phyloP scores from a whole-genome alignment of 2,329 filamentous ascomycete genomes.

The Byssothecium circinans region DNA sequence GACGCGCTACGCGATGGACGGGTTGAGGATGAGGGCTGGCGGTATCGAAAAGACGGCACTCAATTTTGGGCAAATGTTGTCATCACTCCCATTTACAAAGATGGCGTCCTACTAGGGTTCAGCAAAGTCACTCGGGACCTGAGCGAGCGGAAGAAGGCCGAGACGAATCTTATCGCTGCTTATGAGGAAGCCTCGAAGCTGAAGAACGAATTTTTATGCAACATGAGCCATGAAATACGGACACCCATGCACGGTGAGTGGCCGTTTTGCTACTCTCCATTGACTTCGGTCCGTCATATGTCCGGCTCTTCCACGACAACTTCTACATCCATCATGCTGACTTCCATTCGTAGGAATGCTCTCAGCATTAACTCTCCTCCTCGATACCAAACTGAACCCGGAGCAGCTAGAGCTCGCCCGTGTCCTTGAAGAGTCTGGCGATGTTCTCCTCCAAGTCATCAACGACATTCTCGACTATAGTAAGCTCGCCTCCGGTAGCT shows the following conservation, averaged over 20 bases:
- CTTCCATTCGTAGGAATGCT: conserved; percentile 50
- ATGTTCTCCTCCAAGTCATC: conserved; percentile 62
- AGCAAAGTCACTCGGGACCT: conserved; percentile 62
- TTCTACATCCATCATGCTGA: not conserved
- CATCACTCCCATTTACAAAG: conserved; percentile 59
- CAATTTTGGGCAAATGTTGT: conserved; percentile 63
- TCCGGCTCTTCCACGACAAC: not conserved
- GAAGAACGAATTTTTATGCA: conserved; percentile 64
- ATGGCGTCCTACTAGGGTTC: conserved; percentile 58
- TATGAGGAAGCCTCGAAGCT: conserved; percentile 65
- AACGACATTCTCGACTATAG: conserved; percentile 70
- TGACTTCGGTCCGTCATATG: not conserved
- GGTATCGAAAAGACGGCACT: conserved; percentile 60
- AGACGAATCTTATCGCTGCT: conserved; percentile 58
- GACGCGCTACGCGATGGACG: conserved; percentile 58
- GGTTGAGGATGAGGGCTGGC: conserved; percentile 63
- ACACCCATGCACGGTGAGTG: conserved; percentile 61
- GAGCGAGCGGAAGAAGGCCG: conserved; percentile 58
- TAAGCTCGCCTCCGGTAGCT: conserved; percentile 62
- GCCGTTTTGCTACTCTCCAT: not conserved
- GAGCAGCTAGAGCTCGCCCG: conserved; percentile 60
- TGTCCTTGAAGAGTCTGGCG: conserved; percentile 63
- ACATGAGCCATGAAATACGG: conserved; percentile 66
- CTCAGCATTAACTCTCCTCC: conserved; percentile 60
- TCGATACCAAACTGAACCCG: conserved; percentile 55